Conservation (phyloP, 1,284 basidiomycete genomes). For the Mycosarcoma maydis region DNA sequence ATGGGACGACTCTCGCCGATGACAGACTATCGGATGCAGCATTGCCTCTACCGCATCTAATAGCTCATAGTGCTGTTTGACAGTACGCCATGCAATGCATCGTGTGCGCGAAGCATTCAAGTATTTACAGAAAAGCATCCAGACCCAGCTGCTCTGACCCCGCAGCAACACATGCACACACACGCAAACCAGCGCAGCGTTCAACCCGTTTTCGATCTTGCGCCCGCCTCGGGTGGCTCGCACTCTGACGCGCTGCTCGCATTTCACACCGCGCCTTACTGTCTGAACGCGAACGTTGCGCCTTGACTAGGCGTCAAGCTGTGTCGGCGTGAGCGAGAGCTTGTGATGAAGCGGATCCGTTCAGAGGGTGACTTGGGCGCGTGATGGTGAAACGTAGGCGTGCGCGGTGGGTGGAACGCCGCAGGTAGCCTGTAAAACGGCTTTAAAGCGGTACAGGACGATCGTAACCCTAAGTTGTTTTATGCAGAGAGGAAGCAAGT, state of each 20-base stretch:
- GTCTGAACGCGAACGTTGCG: too few species aligned
- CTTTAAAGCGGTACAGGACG: constrained; percentile 49
- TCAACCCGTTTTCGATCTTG: constrained; percentile 43
- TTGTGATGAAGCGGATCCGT: too few species aligned
- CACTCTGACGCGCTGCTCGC: too few species aligned
- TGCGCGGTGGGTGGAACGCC: not conserved
- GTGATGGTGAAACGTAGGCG: not conserved
- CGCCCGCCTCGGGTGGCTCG: constrained; percentile 24
- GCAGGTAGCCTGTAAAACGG: constrained; percentile 7
- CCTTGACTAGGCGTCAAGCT: constrained; percentile 2
- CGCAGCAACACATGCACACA: not conserved
- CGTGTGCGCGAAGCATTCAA: too few species aligned
- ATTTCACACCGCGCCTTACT: not conserved
- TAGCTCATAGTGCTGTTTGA: constrained; percentile 1
- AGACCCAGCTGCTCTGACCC: not conserved
- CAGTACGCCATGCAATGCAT: too few species aligned
- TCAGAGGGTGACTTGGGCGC: too few species aligned
- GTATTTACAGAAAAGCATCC: too few species aligned
- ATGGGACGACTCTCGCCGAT: not conserved
- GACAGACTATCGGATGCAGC: not conserved
- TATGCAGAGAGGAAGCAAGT: constrained; percentile 2
- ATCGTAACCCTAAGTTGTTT: constrained; percentile 58
- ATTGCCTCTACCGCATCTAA: not conserved
- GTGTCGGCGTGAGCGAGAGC: constrained; percentile 9
- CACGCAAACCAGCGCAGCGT: constrained; percentile 12